phyloP scores from a whole-genome alignment of 1,139 yeast genomes.

The Candida sp. region DNA sequence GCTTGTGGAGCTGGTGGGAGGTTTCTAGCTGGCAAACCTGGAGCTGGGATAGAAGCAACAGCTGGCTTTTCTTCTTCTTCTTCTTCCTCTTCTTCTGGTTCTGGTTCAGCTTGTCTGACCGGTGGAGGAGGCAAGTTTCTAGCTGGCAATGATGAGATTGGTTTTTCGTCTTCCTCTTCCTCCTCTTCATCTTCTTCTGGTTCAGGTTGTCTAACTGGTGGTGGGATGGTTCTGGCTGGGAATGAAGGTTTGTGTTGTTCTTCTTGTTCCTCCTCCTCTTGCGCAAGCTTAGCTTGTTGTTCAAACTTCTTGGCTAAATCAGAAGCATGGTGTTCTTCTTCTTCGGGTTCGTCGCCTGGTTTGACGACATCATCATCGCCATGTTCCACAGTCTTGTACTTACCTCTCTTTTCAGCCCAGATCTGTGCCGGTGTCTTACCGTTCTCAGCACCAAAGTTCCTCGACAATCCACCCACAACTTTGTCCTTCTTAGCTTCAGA shows the following conservation, averaged over 20 bases:
- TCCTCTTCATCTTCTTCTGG: constrained; percentile 24
- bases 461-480: constrained; percentile 65
- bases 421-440: constrained; percentile 96
- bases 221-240: constrained; percentile 25
- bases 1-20: constrained; percentile 27
- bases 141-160: constrained; percentile 22
- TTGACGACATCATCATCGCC: constrained; percentile 22
- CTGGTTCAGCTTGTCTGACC: constrained; percentile 15
- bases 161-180: constrained; percentile 18
- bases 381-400: constrained; percentile 49
- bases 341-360: constrained; percentile 10
- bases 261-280: constrained; percentile 17
- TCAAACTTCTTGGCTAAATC: constrained; percentile 24
- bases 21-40: constrained; percentile 16
- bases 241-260: constrained; percentile 16
- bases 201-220: constrained; percentile 27
- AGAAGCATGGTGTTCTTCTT: constrained; percentile 12
- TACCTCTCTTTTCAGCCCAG: constrained; percentile 93
- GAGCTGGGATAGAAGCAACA: constrained; percentile 15
- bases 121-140: constrained; percentile 27
- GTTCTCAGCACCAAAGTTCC: constrained; percentile 70
- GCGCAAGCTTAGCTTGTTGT: constrained; percentile 18
- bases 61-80: constrained; percentile 20
- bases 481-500: constrained; percentile 40
- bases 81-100: constrained; percentile 19